These are phyloP conservation scores for Durotheca rogersii DNA, from an alignment of 495 filamentous ascomycete species.

Conservation along the genomic window DNA sequence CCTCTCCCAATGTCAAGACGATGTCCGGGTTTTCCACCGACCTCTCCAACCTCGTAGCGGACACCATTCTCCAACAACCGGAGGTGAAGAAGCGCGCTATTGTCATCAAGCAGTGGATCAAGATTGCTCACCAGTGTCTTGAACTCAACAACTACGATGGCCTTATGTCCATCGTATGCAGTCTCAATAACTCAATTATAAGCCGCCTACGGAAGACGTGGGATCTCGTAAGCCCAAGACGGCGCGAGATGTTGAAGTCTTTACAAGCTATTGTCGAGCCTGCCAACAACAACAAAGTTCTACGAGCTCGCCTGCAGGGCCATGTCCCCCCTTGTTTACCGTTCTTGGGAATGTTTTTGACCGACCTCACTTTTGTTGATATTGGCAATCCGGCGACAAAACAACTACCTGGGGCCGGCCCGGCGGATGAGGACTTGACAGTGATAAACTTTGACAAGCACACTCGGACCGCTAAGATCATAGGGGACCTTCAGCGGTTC, in stretches of 20 bases:
- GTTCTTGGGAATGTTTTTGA: conserved; percentile 95
- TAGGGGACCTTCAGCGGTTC: conserved; percentile 94
- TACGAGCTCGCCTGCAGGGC: conserved; percentile 82
- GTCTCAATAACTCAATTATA: conserved; percentile 87
- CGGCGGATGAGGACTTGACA: conserved; percentile 56
- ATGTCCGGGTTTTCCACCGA: conserved; percentile 94
- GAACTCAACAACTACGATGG: conserved; percentile 95
- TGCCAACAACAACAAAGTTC: conserved; percentile 86
- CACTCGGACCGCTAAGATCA: conserved; percentile 88
- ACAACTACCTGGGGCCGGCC: conserved; percentile 55
- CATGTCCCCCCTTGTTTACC: conserved; percentile 92
- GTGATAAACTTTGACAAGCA: conserved; percentile 99
- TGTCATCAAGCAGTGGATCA: conserved; percentile 98
- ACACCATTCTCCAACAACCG: conserved; percentile 81
- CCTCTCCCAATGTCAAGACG: conserved; percentile 87
- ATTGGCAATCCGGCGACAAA: conserved; percentile 85
- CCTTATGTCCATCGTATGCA: conserved; percentile 94
- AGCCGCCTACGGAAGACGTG: conserved; percentile 89
- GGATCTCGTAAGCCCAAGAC: conserved; percentile 85
- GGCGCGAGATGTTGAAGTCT: conserved; percentile 72
- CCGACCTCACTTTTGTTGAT: conserved; percentile 84
- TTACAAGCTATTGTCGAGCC: conserved; percentile 83
- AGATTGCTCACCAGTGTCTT: conserved; percentile 84
- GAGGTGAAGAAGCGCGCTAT: conserved; percentile 88
- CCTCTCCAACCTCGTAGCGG: conserved; percentile 89